Percentiles rank a stretch among this genome's conserved stretches.
These are phyloP conservation scores for Amanita fuliginea DNA, from an alignment of 768 basidiomycete species.

Conservation along the genomic window DNA sequence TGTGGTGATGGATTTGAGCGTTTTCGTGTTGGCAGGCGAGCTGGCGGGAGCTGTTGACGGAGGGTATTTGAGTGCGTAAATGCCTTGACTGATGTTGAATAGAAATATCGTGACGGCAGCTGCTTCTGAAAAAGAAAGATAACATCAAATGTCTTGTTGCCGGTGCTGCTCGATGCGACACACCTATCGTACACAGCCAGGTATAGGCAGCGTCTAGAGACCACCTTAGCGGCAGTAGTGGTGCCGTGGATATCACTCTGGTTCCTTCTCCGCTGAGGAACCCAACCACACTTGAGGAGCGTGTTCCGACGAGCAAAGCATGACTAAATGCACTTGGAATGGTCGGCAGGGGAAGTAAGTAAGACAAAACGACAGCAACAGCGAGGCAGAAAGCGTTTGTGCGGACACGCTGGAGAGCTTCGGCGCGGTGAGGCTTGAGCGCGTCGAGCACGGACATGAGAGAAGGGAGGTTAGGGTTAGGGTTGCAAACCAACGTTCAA, in stretches of 20 bases:
- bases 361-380: conserved; percentile 21
- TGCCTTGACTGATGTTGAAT: conserved; percentile 29
- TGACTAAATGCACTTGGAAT: conserved; percentile 21
- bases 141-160: background rate
- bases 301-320: conserved; percentile 9
- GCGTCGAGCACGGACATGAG: conserved; percentile 12
- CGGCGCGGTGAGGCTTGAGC: conserved; percentile 33
- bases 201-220: conserved; percentile 24
- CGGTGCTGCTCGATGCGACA: conserved; percentile 4
- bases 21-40: conserved; percentile 22
- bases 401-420: conserved; percentile 32
- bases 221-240: conserved; percentile 12
- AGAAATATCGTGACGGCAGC: conserved; percentile 19
- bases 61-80: conserved; percentile 34
- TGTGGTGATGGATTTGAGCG: conserved; percentile 7
- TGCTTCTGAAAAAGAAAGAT: conserved; percentile 19
- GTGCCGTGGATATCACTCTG: background rate
- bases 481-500: no score
- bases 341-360: conserved; percentile 29
- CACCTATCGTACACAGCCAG: conserved; percentile 29
- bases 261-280: background rate
- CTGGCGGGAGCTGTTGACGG: conserved; percentile 19
- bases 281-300: background rate
- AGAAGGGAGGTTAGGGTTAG: background rate
- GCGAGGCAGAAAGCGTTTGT: conserved; percentile 26